Evolutionary conservation across 208 protist genomes (phyloP).

Genomic region (Strigomonas galati): DNA sequence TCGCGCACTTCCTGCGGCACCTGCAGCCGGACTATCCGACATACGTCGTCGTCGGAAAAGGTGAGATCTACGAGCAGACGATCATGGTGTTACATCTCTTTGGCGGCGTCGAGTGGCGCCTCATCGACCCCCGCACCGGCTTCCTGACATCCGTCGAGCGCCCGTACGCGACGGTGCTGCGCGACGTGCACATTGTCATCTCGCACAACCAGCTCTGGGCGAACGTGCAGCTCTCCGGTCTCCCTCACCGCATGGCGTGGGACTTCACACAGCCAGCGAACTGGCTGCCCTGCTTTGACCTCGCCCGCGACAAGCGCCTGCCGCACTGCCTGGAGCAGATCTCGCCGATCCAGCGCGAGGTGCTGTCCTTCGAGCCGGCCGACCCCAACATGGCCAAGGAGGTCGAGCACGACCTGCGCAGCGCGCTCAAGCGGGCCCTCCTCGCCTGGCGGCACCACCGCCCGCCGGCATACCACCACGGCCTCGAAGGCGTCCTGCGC

Average conservation of each 20-base stretch:
- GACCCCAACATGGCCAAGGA: conserved; percentile 36
- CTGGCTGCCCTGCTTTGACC: conserved; percentile 74
- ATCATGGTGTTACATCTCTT: conserved; percentile 70
- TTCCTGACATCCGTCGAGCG: conserved; percentile 32
- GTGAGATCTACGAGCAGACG: conserved; percentile 50
- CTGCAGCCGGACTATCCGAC: conserved; percentile 49
- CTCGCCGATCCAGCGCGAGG: conserved; percentile 60
- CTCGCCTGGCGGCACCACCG: conserved; percentile 66
- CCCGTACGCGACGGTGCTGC: conserved; percentile 51
- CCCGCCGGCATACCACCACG: conserved; percentile 50
- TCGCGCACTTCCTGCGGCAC: conserved; percentile 69
- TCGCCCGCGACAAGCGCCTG: conserved; percentile 29
- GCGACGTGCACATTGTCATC: conserved; percentile 68
- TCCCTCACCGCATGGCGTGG: conserved; percentile 81
- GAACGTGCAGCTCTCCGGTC: conserved; percentile 73
- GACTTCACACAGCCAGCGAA: conserved; percentile 43
- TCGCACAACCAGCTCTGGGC: conserved; percentile 81
- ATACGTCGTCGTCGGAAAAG: conserved; percentile 56
- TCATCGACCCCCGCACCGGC: conserved; percentile 76
- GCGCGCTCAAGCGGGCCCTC: conserved; percentile 38
- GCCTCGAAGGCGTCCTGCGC: conserved; percentile 49
- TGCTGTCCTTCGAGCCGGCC: conserved; percentile 38
- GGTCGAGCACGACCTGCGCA: conserved; percentile 63
- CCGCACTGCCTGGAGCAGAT: conserved; percentile 35
- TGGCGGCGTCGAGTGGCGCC: conserved; percentile 37